Evolutionary conservation across 108 stramenopile species (phyloP).

Genomic region (Nannochloropsis granulata): DNA sequence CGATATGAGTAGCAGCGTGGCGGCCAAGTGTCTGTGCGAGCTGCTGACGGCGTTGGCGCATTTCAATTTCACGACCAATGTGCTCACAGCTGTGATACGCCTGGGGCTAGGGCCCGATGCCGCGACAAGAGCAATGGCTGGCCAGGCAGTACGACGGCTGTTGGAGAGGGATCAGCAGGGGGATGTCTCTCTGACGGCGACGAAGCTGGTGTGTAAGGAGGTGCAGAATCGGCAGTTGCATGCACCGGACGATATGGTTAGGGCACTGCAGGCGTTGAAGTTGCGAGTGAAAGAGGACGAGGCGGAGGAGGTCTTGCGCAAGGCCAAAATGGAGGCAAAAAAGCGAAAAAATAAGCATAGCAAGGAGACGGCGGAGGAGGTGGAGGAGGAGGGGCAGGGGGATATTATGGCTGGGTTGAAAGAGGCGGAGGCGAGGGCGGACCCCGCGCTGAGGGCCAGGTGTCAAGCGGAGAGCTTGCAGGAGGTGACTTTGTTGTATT

Average conservation of each 20-base stretch:
- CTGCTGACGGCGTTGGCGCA: conserved; percentile 28
- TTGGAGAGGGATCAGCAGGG: conserved; percentile 16
- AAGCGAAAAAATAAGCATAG: conserved; percentile 18
- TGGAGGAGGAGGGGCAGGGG: conserved; percentile 16
- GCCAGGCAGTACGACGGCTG: conserved; percentile 8
- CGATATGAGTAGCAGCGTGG: neutral
- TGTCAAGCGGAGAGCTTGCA: conserved; percentile 36
- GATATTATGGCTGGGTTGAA: conserved; percentile 26
- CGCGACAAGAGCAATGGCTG: conserved; percentile 19
- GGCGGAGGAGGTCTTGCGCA: conserved; percentile 1
- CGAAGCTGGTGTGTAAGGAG: conserved; percentile 25
- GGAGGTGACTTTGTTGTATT: conserved; percentile 31
- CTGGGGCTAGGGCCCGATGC: conserved; percentile 12
- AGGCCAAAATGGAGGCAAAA: neutral
- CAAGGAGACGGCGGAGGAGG: conserved; percentile 20
- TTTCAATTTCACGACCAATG: conserved; percentile 33
- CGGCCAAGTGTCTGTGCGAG: conserved; percentile 28
- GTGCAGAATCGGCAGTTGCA: conserved; percentile 25
- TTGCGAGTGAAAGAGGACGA: conserved; percentile 29
- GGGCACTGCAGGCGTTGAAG: conserved; percentile 11
- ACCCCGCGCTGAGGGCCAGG: conserved; percentile 18
- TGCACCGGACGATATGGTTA: conserved; percentile 19
- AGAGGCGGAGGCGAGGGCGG: conserved; percentile 31
- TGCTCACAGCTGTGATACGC: conserved; percentile 17
- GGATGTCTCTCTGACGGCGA: conserved; percentile 28